These are phyloP conservation scores for Serendipita vermifera DNA, from an alignment of 768 basidiomycete genomes.

Conservation along the genomic window DNA sequence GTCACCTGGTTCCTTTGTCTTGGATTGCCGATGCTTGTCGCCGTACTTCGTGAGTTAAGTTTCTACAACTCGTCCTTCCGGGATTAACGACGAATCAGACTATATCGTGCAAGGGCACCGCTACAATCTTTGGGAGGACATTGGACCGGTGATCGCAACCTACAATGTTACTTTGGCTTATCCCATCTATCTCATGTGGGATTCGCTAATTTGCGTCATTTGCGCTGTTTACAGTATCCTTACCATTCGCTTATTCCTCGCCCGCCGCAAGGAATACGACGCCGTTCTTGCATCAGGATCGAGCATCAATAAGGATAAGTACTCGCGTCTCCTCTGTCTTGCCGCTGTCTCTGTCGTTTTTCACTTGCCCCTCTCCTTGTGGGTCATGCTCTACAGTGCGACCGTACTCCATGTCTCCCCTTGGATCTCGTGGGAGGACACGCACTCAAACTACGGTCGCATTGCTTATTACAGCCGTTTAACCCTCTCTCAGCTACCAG, in stretches of 20 bases:
- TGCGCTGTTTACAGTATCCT: neutral
- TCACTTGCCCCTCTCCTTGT: neutral
- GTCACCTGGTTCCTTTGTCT: neutral
- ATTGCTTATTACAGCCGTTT: neutral
- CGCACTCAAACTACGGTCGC: constrained; percentile 32
- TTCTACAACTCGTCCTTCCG: no score
- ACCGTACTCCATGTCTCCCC: constrained; percentile 19
- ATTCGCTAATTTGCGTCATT: neutral
- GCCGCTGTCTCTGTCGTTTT: neutral
- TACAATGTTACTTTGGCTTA: constrained; percentile 36
- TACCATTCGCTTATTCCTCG: neutral
- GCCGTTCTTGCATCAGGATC: neutral
- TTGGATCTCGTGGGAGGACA: constrained; percentile 35
- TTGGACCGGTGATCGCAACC: constrained; percentile 43
- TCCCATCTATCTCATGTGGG: constrained; percentile 30
- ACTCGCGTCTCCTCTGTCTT: neutral
- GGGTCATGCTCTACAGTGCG: neutral
- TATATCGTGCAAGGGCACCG: constrained; percentile 47
- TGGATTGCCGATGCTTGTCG: neutral
- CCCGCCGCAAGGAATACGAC: neutral
- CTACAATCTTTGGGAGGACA: constrained; percentile 44
- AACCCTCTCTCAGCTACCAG: neutral
- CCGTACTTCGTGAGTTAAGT: no score
- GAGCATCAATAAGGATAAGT: neutral
- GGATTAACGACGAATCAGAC: no score